Conservation (phyloP, 306 rosid species). For the Pyrus pyrifolia region DNA sequence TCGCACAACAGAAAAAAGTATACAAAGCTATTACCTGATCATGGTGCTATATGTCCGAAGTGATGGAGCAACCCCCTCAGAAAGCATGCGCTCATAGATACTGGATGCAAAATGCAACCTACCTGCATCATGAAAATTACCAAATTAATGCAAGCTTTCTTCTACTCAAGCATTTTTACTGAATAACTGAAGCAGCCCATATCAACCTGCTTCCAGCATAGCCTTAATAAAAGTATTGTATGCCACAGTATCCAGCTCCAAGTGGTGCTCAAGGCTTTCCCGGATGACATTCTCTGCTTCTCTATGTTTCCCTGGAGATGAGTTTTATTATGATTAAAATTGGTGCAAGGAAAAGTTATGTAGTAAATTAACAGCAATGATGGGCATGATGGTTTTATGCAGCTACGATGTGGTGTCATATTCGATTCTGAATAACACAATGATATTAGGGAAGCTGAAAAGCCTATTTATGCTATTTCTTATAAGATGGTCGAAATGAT, state of each 20-base stretch:
- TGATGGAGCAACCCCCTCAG: conserved; percentile 57
- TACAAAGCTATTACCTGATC: conserved; percentile 57
- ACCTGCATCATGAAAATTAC: conserved; percentile 39
- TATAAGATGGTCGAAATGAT: neutral
- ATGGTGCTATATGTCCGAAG: conserved; percentile 85
- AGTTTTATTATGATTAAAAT: neutral
- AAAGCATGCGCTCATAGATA: conserved; percentile 64
- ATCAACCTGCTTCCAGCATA: conserved; percentile 78
- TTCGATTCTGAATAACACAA: neutral
- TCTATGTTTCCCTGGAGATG: conserved; percentile 57
- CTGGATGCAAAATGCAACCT: conserved; percentile 64
- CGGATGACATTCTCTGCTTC: conserved; percentile 61
- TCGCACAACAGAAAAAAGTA: neutral
- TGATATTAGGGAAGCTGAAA: neutral
- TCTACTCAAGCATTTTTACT: neutral
- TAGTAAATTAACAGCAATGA: neutral
- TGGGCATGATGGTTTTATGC: neutral
- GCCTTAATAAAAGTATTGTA: conserved; percentile 90
- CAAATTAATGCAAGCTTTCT: conserved; percentile 27
- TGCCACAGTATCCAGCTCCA: conserved; percentile 89
- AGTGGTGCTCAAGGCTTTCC: conserved; percentile 43
- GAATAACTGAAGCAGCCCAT: conserved; percentile 11
- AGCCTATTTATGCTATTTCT: too few relatives aligned
- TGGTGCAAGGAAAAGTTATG: neutral
- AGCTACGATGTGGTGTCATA: neutral